A percentile compares a stretch with the other conserved stretches of the same genome.
Evolutionary conservation across 305 asterid species (phyloP).

Genomic region (Solanum hybrid): DNA sequence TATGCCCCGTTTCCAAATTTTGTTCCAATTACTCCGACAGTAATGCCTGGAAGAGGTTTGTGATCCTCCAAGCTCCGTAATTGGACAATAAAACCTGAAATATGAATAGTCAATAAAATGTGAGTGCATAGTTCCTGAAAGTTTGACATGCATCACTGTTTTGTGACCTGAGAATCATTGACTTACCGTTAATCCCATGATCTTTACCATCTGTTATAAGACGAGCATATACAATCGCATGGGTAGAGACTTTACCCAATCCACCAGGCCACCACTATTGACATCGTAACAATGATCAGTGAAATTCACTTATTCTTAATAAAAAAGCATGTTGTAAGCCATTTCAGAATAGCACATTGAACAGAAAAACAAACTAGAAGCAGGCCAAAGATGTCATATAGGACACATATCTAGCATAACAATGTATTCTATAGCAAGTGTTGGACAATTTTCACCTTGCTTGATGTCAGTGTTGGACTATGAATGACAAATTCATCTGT

Average conservation of each 20-base stretch:
- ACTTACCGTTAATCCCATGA: constrained; percentile 79
- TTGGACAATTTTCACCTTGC: constrained; percentile 52
- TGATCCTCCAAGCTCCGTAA: constrained; percentile 89
- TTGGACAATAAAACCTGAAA: constrained; percentile 81
- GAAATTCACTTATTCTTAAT: background rate
- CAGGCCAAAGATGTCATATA: background rate
- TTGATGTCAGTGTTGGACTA: constrained; percentile 94
- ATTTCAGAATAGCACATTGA: background rate
- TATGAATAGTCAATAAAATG: background rate
- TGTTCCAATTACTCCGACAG: constrained; percentile 92
- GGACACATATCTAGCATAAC: background rate
- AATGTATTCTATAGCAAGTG: background rate
- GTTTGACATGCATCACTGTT: background rate
- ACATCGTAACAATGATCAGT: background rate
- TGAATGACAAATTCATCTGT: constrained; percentile 90
- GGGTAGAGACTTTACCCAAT: constrained; percentile 90
- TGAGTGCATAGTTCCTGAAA: background rate
- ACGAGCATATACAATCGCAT: constrained; percentile 87
- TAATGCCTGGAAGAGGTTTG: constrained; percentile 77
- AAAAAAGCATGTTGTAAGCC: background rate
- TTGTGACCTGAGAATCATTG: background rate
- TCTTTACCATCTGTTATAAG: constrained; percentile 71
- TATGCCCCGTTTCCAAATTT: constrained; percentile 96
- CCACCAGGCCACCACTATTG: constrained; percentile 99
- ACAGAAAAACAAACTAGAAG: background rate